Evolutionary conservation across 2,329 filamentous ascomycete genomes (phyloP).

Genomic region (Podosphaera fusca): DNA sequence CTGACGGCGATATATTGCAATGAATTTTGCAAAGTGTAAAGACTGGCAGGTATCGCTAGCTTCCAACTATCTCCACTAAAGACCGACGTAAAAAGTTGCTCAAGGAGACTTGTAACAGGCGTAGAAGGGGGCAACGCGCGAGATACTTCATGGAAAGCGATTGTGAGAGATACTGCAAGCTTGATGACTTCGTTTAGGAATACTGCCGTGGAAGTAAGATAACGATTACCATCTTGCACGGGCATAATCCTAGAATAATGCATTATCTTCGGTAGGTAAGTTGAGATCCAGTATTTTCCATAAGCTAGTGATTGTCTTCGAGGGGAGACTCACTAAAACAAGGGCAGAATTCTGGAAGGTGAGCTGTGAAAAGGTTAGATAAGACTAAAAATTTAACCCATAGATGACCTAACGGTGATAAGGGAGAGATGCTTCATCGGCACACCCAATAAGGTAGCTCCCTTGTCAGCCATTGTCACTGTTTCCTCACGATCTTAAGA

Average conservation of each 20-base stretch:
- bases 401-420: conserved; percentile 28
- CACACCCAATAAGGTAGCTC: conserved; percentile 24
- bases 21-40: conserved; percentile 87
- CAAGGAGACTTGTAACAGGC: conserved; percentile 57
- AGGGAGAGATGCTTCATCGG: conserved; percentile 47
- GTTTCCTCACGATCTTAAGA: background rate
- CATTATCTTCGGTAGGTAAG: conserved; percentile 38
- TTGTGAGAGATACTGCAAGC: conserved; percentile 61
- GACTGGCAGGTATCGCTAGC: conserved; percentile 61
- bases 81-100: conserved; percentile 55
- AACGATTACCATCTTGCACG: conserved; percentile 58
- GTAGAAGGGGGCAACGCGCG: conserved; percentile 54
- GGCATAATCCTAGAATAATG: conserved; percentile 93
- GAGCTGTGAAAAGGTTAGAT: conserved; percentile 27
- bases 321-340: conserved; percentile 33
- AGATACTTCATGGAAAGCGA: conserved; percentile 74
- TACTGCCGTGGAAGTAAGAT: conserved; percentile 82
- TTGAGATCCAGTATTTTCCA: background rate
- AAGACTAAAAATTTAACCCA: conserved; percentile 9
- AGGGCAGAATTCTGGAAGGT: conserved; percentile 61
- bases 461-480: conserved; percentile 3
- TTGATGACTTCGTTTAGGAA: conserved; percentile 88
- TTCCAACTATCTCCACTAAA: conserved; percentile 91
- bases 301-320: conserved; percentile 1
- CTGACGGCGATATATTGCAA: conserved; percentile 79